These are phyloP conservation scores for Tricholoma terreum DNA, from an alignment of 768 basidiomycete genomes.

Conservation along the genomic window DNA sequence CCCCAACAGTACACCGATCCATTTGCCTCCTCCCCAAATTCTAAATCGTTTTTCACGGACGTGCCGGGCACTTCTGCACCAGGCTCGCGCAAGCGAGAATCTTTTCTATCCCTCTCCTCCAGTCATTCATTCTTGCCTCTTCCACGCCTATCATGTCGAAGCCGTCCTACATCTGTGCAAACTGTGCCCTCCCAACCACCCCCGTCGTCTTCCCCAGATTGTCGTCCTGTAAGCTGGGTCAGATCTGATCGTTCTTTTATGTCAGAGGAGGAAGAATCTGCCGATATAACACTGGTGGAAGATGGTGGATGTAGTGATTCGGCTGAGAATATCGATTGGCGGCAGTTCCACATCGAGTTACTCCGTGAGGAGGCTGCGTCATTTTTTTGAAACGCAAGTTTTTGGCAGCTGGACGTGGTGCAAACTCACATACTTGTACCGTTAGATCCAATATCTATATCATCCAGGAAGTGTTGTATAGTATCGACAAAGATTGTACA, in stretches of 20 bases:
- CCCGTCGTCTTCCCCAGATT: constrained; percentile 30
- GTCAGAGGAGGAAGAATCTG: constrained; percentile 35
- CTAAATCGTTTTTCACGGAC: constrained; percentile 45
- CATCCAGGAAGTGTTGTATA: too few relatives aligned
- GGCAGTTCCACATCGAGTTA: constrained; percentile 53
- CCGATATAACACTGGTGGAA: constrained; percentile 17
- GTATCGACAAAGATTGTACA: too few relatives aligned
- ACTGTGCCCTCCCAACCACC: constrained; percentile 26
- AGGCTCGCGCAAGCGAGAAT: constrained; percentile 30
- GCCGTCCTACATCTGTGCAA: constrained; percentile 30
- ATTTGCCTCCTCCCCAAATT: constrained; percentile 37
- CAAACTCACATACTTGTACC: too few relatives aligned
- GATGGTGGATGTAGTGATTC: constrained; percentile 34
- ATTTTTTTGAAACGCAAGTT: not conserved
- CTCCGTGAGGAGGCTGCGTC: constrained; percentile 24
- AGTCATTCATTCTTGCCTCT: constrained; percentile 21
- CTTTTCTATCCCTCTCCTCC: constrained; percentile 40
- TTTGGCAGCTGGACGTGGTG: too few relatives aligned
- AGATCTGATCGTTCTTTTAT: constrained; percentile 36
- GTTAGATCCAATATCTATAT: too few relatives aligned
- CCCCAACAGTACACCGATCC: constrained; percentile 33
- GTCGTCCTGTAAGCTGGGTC: constrained; percentile 24
- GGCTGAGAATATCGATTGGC: constrained; percentile 47
- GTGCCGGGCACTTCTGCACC: constrained; percentile 27
- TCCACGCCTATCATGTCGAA: constrained; percentile 16